These are phyloP conservation scores for Penicillium lividum DNA, from an alignment of 495 filamentous ascomycete genomes.

Conservation along the genomic window DNA sequence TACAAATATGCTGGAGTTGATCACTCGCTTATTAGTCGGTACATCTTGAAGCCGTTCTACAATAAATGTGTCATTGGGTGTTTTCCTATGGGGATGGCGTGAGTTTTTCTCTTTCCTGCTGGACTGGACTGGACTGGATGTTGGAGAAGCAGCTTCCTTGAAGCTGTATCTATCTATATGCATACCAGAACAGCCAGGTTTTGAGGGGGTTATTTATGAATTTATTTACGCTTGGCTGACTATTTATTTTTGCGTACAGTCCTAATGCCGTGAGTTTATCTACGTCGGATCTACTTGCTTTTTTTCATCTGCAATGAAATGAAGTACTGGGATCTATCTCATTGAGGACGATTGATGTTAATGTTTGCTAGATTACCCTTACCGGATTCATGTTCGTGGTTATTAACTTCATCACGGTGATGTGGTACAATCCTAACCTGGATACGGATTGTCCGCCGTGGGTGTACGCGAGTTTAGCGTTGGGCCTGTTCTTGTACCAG, in stretches of 20 bases:
- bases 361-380: slow-evolving; percentile 69
- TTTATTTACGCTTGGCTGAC: slow-evolving; percentile 8
- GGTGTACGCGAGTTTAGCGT: slow-evolving; percentile 91
- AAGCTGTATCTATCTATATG: too few species aligned
- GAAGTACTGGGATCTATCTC: neutral
- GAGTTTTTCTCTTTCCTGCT: slow-evolving; percentile 37
- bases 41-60: slow-evolving; percentile 96
- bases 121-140: neutral
- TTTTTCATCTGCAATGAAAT: neutral
- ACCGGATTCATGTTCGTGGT: slow-evolving; percentile 90
- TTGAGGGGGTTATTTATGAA: neutral
- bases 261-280: slow-evolving; percentile 60
- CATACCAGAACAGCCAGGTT: neutral
- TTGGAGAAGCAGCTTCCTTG: too few species aligned
- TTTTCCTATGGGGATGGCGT: slow-evolving; percentile 96
- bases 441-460: slow-evolving; percentile 91
- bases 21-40: slow-evolving; percentile 82
- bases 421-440: slow-evolving; percentile 95
- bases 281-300: neutral
- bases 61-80: slow-evolving; percentile 88
- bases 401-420: slow-evolving; percentile 84
- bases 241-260: slow-evolving; percentile 33
- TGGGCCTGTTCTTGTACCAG: slow-evolving; percentile 93
- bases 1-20: slow-evolving; percentile 95
- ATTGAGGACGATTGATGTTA: neutral